Base-by-base conservation (phyloP, 2,329 filamentous ascomycete genomes). In the Ophiostoma sp. region DNA sequence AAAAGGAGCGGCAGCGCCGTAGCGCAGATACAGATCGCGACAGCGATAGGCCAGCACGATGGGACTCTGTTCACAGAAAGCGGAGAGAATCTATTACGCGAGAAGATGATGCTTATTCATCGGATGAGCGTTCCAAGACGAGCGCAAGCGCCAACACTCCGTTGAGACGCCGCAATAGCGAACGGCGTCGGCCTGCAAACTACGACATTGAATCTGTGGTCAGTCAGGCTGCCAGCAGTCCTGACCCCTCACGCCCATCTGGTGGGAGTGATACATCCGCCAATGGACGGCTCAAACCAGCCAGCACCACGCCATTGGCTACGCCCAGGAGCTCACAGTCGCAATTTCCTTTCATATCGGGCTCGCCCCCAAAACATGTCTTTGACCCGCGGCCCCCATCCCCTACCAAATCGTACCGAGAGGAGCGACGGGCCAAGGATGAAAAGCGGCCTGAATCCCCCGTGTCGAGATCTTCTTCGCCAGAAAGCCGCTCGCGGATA, bases 61-160 rank as follows among this genome's bases (percentile, higher is more conserved):
- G 74, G 6, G 72, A 75, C 38, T 74, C 76, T 2, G 75, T 71
- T 5, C 72, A 75, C 67, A 73, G 68, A n/a, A 72, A 68, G 2
- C 72, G 69, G 60, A 64, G 69, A 45, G 67, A 70, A 18, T 70
- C 72, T 1, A 40, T 63, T 6, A 68, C 74, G 1, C 71, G 75
- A 4, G 74, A 76, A 14, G 76, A 77, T n/a, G 77, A 77, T 6
- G 79, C 75, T 18, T 77, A 77, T 45, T 80, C 79, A 2, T 78
- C 77, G 40, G 80, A 81, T 27, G 81, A 81, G 9, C 73, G 76
- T 44, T 70, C 75, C 11, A 78, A 75, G 67, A 73, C 73, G 2
- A 72, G 75, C 27, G 71, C 55, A 1, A 27, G 63, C 47, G 60
- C 60, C 60, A 64, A 60, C 16, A 65, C 65, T 4, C 66, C 70